Percentiles rank a stretch among this genome's conserved stretches.
Evolutionary conservation across 75 land plant genomes (phyloP).

Genomic region (Chamaecyparis obtusa): DNA sequence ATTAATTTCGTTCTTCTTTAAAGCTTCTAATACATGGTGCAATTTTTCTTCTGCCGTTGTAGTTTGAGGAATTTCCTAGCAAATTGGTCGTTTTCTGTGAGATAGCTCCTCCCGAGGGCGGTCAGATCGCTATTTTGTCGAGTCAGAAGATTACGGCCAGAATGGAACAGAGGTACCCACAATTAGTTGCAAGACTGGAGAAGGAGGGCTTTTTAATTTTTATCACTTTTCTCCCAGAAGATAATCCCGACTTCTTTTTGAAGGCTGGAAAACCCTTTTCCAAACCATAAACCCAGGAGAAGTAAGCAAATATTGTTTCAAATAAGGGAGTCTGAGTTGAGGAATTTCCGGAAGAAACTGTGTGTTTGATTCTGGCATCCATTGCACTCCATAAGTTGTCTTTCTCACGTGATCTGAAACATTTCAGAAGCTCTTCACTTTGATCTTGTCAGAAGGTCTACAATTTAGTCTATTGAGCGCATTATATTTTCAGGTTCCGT

Average conservation of each 20-base stretch:
- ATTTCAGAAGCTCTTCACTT: no score
- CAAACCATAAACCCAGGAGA: conserved; percentile 21
- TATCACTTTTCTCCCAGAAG: conserved; percentile 6
- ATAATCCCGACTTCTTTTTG: conserved; percentile 16
- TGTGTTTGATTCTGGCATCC: no score
- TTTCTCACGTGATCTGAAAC: no score
- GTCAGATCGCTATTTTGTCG: conserved; percentile 24
- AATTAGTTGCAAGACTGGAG: conserved; percentile 18
- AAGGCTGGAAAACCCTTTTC: conserved; percentile 35
- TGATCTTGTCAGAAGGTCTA: no score
- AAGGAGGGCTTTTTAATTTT: conserved; percentile 20
- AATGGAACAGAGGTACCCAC: conserved; percentile 24
- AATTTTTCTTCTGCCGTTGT: neutral
- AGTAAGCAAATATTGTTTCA: conserved; percentile 6
- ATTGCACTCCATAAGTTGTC: no score
- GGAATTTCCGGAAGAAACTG: no score
- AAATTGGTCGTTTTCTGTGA: conserved; percentile 33
- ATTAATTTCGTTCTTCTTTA: neutral
- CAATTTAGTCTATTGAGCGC: no score
- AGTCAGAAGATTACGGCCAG: conserved; percentile 18
- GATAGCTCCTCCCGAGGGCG: conserved; percentile 30
- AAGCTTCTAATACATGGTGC: neutral
- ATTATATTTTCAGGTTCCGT: no score
- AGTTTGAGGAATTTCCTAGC: conserved; percentile 27
- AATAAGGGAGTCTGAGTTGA: no score